Conservation (phyloP, 2,329 filamentous ascomycete genomes). For the Fusarium sublunatum region DNA sequence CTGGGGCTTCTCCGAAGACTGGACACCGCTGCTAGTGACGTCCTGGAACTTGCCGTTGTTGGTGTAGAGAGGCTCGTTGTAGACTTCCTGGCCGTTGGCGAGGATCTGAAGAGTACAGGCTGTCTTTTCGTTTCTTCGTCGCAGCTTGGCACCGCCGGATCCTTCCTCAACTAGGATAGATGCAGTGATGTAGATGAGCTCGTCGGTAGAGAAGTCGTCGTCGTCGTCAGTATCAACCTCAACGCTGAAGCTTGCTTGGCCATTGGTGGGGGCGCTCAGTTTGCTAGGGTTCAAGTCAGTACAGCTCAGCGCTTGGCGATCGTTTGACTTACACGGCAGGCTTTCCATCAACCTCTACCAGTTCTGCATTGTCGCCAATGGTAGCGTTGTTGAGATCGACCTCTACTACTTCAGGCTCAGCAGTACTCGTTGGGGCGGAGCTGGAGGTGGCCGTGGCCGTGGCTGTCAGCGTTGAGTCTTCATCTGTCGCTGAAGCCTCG, state of each 20-base stretch:
- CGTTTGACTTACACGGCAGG: slow-evolving; percentile 17
- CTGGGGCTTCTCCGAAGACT: slow-evolving; percentile 25
- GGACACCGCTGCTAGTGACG: slow-evolving; percentile 25
- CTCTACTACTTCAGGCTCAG: slow-evolving; percentile 2
- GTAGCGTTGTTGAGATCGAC: slow-evolving; percentile 30
- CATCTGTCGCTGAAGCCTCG: slow-evolving; percentile 2
- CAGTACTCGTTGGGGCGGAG: slow-evolving; percentile 21
- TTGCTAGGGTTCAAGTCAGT: slow-evolving; percentile 7
- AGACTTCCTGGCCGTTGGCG: slow-evolving; percentile 26
- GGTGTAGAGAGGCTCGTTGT: slow-evolving; percentile 24
- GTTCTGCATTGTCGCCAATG: slow-evolving; percentile 27
- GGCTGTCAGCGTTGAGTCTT: background rate
- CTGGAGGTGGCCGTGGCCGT: slow-evolving; percentile 14
- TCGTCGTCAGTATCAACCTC: slow-evolving; percentile 16
- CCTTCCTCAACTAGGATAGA: slow-evolving; percentile 31
- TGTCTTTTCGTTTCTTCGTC: slow-evolving; percentile 22
- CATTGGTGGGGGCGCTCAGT: slow-evolving; percentile 27
- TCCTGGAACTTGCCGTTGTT: slow-evolving; percentile 33
- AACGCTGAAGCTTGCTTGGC: slow-evolving; percentile 29
- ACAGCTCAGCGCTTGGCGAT: background rate
- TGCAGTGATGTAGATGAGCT: slow-evolving; percentile 30
- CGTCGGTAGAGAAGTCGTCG: slow-evolving; percentile 16
- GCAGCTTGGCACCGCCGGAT: slow-evolving; percentile 25
- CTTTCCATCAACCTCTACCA: slow-evolving; percentile 29
- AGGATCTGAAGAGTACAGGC: slow-evolving; percentile 29